Conservation (phyloP, 73 alveolate species). For the Effrenium voratum region DNA sequence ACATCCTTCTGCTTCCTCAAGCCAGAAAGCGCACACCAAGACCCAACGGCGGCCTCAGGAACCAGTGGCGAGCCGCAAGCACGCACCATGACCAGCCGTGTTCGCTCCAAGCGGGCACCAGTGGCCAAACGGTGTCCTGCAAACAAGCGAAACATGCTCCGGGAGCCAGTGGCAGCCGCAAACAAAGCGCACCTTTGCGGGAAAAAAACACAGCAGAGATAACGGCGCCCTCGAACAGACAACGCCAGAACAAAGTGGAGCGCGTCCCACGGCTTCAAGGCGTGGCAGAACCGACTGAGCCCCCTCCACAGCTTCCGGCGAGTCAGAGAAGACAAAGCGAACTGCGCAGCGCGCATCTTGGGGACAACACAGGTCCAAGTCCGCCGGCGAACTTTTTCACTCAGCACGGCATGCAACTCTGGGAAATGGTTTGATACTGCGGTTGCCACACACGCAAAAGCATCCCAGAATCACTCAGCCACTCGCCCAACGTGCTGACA, state of each 20-base stretch:
- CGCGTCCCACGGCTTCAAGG: conserved; percentile 5
- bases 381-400: not conserved
- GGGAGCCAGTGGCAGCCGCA: too few relatives aligned
- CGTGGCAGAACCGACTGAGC: not conserved
- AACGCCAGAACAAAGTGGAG: conserved; percentile 22
- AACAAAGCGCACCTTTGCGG: too few relatives aligned
- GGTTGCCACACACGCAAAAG: not conserved
- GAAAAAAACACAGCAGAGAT: too few relatives aligned
- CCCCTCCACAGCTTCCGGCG: not conserved
- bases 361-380: not conserved
- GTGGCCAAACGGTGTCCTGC: too few relatives aligned
- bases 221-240: too few relatives aligned
- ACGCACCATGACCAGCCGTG: too few relatives aligned
- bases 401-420: not conserved
- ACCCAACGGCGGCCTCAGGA: too few relatives aligned
- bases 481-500: not conserved
- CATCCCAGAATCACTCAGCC: not conserved
- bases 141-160: too few relatives aligned
- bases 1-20: too few relatives aligned
- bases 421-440: not conserved
- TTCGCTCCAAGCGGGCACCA: not conserved
- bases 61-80: not conserved
- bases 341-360: not conserved
- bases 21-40: too few relatives aligned
- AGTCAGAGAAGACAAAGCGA: not conserved